phyloP scores from a whole-genome alignment of 2,329 filamentous ascomycete species.

The Bertia moriformis region DNA sequence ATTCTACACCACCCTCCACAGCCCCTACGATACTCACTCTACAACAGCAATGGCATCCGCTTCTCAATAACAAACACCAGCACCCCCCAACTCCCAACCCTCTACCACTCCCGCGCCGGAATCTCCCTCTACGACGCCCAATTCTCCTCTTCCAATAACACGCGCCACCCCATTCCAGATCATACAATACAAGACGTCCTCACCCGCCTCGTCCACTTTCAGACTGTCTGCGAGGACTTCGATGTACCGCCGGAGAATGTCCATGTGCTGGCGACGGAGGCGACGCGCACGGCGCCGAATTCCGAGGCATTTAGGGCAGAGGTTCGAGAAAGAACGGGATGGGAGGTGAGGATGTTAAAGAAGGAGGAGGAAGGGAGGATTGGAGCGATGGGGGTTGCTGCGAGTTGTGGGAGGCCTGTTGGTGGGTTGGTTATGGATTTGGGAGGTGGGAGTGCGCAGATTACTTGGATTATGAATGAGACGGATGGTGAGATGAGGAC shows the following conservation, averaged over 20 bases:
- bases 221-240: constrained; percentile 40
- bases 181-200: constrained; percentile 33
- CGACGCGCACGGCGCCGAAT: constrained; percentile 46
- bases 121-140: constrained; percentile 55
- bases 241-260: constrained; percentile 35
- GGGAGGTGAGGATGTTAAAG: constrained; percentile 42
- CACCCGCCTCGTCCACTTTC: constrained; percentile 36
- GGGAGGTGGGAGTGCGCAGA: constrained; percentile 55
- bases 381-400: constrained; percentile 53
- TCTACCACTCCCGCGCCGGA: constrained; percentile 39
- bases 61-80: constrained; percentile 52
- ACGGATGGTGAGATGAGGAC: constrained; percentile 30
- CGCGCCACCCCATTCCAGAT: constrained; percentile 35
- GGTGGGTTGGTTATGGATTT: constrained; percentile 59
- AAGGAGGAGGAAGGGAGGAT: constrained; percentile 55
- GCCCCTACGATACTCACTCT: not conserved
- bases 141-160: constrained; percentile 21
- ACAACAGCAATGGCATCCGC: constrained; percentile 51
- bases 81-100: constrained; percentile 38
- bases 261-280: constrained; percentile 49
- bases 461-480: constrained; percentile 47
- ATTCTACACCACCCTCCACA: constrained; percentile 1
- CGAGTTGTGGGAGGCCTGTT: constrained; percentile 39
- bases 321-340: constrained; percentile 40
- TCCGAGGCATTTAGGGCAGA: constrained; percentile 32